Evolutionary conservation across 1,284 basidiomycete species (phyloP), one percentile per base, ranked within the genome.

Genomic region (Ustilago esculenta): DNA sequence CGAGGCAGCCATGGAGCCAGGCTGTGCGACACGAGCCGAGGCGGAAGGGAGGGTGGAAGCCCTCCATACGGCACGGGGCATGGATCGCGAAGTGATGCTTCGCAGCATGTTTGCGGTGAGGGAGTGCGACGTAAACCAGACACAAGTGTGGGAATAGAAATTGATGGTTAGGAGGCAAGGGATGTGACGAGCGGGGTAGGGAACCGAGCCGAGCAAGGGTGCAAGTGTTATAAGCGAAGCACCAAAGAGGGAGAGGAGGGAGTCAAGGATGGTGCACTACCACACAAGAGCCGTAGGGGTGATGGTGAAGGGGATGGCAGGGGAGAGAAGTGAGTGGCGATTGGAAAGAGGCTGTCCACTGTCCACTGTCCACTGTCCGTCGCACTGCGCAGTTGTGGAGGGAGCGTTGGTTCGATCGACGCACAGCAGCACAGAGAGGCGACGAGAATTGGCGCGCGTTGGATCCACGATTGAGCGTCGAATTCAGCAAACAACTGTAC

Each of bases 61-160:
- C 42, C 68, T 52, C 54, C 54, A 64, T 4, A 49, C 50, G 32
- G 61, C 57, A 43, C 63, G 59, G 49, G 63, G 63, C 54, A 67
- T 27, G 40, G 63, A 50, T 32, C 63, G 57, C 58, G 58, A 72
- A 46, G 63, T 47, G 44, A 66, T 57, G 58, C 53, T 72, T 66
- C 68, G 68, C 61, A 72, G 45, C 68, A 72, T 72, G 61, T 20
- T 49, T 30, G 15, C 12, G 54, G 21, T 23, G 10, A 25, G 34
- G 58, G n/a, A 29, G 33, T 21, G 12, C 33, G 33, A 35, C 7
- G 33, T 12, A 30, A 33, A 48, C 39, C 54, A 36, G 43, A 57
- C 36, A 17, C 12, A 25, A 18, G 46, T 50, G 36, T 54, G 9
- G 33, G 25, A 50, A 18, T 32, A 46, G 34, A 27, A 17, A 8